Conservation (phyloP, 345 rosid species). For the Brassica cretica region DNA sequence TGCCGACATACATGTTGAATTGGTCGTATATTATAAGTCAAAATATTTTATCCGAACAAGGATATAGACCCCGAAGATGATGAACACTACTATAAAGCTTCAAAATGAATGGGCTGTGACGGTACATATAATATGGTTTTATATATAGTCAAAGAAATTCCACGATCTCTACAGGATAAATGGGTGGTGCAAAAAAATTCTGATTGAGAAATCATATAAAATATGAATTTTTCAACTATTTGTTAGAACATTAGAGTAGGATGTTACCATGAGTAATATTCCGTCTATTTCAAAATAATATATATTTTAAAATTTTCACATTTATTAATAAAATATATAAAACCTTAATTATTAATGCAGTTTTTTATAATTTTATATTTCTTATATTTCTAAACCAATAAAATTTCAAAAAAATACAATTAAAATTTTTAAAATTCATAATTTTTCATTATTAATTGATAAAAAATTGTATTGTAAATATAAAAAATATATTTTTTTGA, state of each 20-base stretch:
- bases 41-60: neutral
- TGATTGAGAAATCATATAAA: neutral
- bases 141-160: neutral
- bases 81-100: neutral
- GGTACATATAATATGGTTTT: neutral
- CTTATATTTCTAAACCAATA: too few species aligned
- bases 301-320: too few species aligned
- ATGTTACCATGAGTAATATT: neutral
- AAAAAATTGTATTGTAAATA: too few species aligned
- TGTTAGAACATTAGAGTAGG: neutral
- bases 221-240: neutral
- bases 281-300: too few species aligned
- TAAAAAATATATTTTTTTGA: too few species aligned
- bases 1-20: conserved; percentile 1
- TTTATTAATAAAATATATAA: too few species aligned
- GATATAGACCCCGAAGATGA: neutral
- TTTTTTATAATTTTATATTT: too few species aligned
- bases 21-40: conserved; percentile 10
- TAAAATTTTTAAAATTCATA: too few species aligned
- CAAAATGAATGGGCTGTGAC: neutral
- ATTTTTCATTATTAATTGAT: too few species aligned
- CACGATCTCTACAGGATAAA: neutral
- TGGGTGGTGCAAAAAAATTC: neutral
- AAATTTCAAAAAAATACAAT: too few species aligned
- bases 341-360: too few species aligned